Percentiles rank a stretch among this genome's conserved stretches.
Evolutionary conservation across 768 basidiomycete genomes (phyloP).

Genomic region (Phylloporus sp.): DNA sequence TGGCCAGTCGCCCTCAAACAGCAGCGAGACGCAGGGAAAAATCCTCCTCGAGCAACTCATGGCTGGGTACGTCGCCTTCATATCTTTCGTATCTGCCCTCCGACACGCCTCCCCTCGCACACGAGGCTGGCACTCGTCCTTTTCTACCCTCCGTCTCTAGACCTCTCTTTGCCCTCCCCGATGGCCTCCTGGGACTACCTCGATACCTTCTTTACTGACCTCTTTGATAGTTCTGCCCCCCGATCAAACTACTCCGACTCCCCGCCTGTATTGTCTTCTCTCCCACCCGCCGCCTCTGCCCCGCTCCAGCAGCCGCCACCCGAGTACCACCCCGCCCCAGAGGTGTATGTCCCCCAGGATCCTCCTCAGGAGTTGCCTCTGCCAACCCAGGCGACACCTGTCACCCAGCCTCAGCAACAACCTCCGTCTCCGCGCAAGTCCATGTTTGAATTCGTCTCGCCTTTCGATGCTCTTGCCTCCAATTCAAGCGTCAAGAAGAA

Average conservation of each 20-base stretch:
- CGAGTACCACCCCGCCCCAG: constrained; percentile 39
- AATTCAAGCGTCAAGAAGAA: constrained; percentile 61
- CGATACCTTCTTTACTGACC: constrained; percentile 30
- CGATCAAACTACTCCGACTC: constrained; percentile 51
- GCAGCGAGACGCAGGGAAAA: constrained; percentile 66
- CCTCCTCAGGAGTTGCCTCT: constrained; percentile 24
- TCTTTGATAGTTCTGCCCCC: constrained; percentile 39
- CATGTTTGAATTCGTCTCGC: constrained; percentile 82
- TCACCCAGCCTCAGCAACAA: constrained; percentile 35
- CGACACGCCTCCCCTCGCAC: constrained; percentile 23
- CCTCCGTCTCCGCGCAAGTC: constrained; percentile 70
- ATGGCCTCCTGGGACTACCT: constrained; percentile 34
- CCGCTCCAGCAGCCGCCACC: constrained; percentile 34
- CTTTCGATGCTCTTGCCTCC: constrained; percentile 74
- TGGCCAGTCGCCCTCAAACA: constrained; percentile 50
- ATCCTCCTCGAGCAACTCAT: constrained; percentile 76
- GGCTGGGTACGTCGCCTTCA: constrained; percentile 56
- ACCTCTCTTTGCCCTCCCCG: constrained; percentile 18
- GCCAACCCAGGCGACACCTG: constrained; percentile 18
- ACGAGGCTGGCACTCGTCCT: constrained; percentile 23
- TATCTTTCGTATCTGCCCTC: constrained; percentile 5
- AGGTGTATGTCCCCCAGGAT: constrained; percentile 29
- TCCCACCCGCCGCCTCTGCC: constrained; percentile 42
- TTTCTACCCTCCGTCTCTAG: constrained; percentile 18
- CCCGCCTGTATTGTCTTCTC: constrained; percentile 34